Base-by-base conservation (phyloP, 2,329 filamentous ascomycete genomes). In the Colletotrichum filicis region DNA sequence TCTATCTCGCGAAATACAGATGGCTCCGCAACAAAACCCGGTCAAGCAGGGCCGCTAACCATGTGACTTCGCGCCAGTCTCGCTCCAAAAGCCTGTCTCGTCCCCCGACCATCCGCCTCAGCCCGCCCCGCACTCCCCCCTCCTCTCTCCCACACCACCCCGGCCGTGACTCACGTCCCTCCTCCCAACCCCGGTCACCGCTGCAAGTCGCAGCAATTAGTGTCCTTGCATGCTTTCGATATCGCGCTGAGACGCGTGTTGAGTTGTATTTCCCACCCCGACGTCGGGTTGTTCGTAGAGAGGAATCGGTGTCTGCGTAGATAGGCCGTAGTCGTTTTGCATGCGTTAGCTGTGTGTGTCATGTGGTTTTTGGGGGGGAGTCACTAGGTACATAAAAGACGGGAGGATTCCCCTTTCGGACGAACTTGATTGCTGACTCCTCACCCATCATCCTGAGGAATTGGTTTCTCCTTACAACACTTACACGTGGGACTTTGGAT, bases 11-110 rank as follows among this genome's bases (percentile, higher is more conserved):
- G 37, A 16, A 19, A 42, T 42, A 16, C 37, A 16, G 19, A 19
- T n/a, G 11, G 42, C 42, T 49, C 19, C 42, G 42, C 42, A 19
- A 7, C n/a, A 3, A 28, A 12, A 19, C 46, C n/a, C n/a, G 16
- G 42, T 49, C 42, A 49, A 49, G n/a, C 32, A 19, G 37, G 37
- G 61, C n/a, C 46, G 14, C 28, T 32, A 26, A 19, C 66, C 78
- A 79, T 79, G 78, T 79, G 78, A 79, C 78, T 78, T 77, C 76
- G 78, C 78, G 79, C 73, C 59, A 78, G 60, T 78, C 75, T 80
- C 78, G 78, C 73, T 74, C 74, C 66, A 46, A 28, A 19, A 26
- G 32, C 49, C 26, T 32, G 42, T 30, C 42, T 24, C 5, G 42
- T 49, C 42, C 42, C 42, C 42, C 42, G 42, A 49, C 19, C 9